Base-by-base conservation (phyloP, 2,329 filamentous ascomycete genomes). In the Leptoxyphium fumago region DNA sequence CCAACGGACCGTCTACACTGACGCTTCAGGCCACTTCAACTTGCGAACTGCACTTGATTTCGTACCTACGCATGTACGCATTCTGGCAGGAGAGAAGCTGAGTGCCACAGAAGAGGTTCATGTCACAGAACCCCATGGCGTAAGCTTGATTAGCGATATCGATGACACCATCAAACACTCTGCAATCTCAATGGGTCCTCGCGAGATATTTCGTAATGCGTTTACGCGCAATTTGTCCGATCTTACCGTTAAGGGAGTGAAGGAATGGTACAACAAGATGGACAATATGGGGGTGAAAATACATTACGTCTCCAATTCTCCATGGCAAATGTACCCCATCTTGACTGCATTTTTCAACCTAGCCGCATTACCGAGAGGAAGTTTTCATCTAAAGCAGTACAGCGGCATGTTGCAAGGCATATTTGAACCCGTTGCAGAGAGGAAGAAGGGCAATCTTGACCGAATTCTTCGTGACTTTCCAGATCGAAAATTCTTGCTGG, bases 241-340 rank as follows among this genome's bases (percentile, higher is more conserved):
- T 47, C 70, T 96, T 39, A 86, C 79, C 0, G 78, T 98, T 17
- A 81, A 87, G 13, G 91, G 91, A 2, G 88, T 96, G 15, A 76
- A 72, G 46, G 85, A 93, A 49, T 96, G 91, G 89, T 98, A 96
- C 59, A 77, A 71, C 30, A 71, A 71, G 15, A 72, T 98, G 64
- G 74, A 82, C 34, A 71, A 78, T 15, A 77, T 89, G 66, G 87
- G 88, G 14, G 89, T 96, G 18, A 77, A 80, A 54, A 74, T 98
- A 43, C 93, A 98, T 60, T 98, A 98, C 61, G 93, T 94, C 51
- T 98, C 91, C n/a, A 98, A 98, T 63, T 94, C 89, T 42, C 91
- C 91, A 0, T 98, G 93, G 93, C 93, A 98, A 61, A 73, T 98
- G 6, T 98, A 85, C 55, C 91, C 91, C 0, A 78, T 96, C 2